Conservation (phyloP, 140 eudicot genomes). For the Artemisia princeps region DNA sequence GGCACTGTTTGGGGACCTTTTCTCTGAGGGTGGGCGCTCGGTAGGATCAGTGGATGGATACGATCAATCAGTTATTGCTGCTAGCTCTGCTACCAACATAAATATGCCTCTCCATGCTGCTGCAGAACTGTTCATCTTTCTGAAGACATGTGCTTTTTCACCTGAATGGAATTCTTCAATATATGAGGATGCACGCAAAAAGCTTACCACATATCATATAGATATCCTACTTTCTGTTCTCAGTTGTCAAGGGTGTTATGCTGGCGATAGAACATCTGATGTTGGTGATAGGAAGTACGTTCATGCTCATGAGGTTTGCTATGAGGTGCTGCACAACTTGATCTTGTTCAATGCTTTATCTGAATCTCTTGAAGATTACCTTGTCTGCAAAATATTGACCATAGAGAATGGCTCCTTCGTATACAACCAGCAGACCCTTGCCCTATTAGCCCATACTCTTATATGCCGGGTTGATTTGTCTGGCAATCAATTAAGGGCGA, state of each 20-base stretch:
- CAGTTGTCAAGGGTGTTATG: constrained; percentile 45
- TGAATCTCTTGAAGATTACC: constrained; percentile 58
- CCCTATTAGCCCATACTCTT: constrained; percentile 66
- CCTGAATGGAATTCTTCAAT: constrained; percentile 58
- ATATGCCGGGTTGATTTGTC: constrained; percentile 49
- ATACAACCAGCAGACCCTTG: constrained; percentile 72
- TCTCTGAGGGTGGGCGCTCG: constrained; percentile 89
- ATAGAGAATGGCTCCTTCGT: constrained; percentile 65
- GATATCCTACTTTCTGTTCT: constrained; percentile 65
- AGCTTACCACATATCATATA: constrained; percentile 56
- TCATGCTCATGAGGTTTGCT: constrained; percentile 61
- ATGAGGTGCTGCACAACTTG: constrained; percentile 67
- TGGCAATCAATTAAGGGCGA: constrained; percentile 60
- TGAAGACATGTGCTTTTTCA: constrained; percentile 54
- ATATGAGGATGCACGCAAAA: constrained; percentile 63
- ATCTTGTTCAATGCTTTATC: constrained; percentile 49
- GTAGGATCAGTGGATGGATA: constrained; percentile 80
- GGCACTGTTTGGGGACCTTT: constrained; percentile 91
- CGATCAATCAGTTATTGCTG: constrained; percentile 53
- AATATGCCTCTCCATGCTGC: constrained; percentile 84
- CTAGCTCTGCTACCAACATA: constrained; percentile 44
- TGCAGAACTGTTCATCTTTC: constrained; percentile 53
- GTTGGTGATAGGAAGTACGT: constrained; percentile 46
- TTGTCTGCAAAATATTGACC: constrained; percentile 48
- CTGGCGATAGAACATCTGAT: constrained; percentile 52